Evolutionary conservation across 108 stramenopile genomes (phyloP).

Genomic region (Nannochloropsis salina): DNA sequence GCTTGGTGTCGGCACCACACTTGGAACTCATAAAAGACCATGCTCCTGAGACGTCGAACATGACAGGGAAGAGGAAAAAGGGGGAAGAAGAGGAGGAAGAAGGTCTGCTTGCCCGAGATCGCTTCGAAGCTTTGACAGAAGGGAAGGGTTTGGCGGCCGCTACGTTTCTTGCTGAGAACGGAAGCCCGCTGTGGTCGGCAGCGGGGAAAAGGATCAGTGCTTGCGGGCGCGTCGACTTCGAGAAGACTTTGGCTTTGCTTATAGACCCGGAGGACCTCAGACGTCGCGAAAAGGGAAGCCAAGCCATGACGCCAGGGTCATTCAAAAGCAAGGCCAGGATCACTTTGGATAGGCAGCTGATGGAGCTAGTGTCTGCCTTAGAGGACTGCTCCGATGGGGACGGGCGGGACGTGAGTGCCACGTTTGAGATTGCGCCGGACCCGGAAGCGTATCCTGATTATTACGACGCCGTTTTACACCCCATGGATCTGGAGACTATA

Average conservation of each 20-base stretch:
- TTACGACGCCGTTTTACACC: constrained; percentile 1
- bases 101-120: not conserved
- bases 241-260: not conserved
- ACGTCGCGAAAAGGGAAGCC: not conserved
- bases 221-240: not conserved
- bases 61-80: not conserved
- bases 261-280: constrained; percentile 1
- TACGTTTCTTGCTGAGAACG: not conserved
- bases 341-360: constrained; percentile 8
- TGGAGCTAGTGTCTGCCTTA: not conserved
- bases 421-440: not conserved
- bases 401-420: constrained; percentile 16
- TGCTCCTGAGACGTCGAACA: no score
- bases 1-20: no score
- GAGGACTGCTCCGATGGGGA: not conserved
- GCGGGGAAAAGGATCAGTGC: not conserved
- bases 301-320: not conserved
- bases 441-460: not conserved
- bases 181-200: not conserved
- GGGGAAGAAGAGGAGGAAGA: not conserved
- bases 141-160: not conserved
- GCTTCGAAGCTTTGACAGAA: constrained; percentile 13
- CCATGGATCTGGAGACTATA: not conserved
- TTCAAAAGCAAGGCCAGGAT: not conserved
- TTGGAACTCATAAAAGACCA: no score